Percentiles rank a stretch among this genome's conserved stretches.
Evolutionary conservation across 495 filamentous ascomycete species (phyloP).

Genomic region (Penicillium turbatum): DNA sequence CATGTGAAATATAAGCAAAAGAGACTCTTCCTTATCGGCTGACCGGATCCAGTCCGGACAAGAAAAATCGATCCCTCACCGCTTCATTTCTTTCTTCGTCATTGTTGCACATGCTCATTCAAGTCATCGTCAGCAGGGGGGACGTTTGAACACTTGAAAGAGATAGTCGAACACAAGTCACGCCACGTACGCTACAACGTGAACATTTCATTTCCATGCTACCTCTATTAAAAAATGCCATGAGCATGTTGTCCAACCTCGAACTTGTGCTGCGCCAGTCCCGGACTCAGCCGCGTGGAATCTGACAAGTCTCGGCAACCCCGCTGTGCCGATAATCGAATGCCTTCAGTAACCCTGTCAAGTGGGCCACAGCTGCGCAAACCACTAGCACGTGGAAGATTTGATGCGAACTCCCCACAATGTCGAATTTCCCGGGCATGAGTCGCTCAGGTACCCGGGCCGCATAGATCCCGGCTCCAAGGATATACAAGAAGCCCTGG

Average conservation of each 20-base stretch:
- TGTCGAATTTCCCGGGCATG: conserved; percentile 52
- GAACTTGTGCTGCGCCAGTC: conserved; percentile 6
- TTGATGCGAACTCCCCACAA: conserved; percentile 60
- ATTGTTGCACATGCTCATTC: conserved; percentile 27
- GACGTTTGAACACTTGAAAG: conserved; percentile 3
- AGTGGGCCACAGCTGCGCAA: conserved; percentile 54
- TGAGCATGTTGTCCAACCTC: conserved; percentile 29
- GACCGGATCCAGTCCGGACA: conserved; percentile 13
- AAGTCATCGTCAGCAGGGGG: conserved; percentile 25
- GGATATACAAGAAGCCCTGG: conserved; percentile 79
- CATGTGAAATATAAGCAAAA: conserved; percentile 22
- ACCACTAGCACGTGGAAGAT: conserved; percentile 63
- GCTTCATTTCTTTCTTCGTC: conserved; percentile 18
- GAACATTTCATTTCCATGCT: conserved; percentile 25
- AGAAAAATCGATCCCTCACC: conserved; percentile 8
- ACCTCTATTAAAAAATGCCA: conserved; percentile 18
- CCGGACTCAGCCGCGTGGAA: conserved; percentile 25
- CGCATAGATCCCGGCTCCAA: conserved; percentile 81
- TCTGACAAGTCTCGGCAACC: conserved; percentile 37
- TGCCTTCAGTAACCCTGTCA: conserved; percentile 53
- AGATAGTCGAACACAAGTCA: conserved; percentile 2
- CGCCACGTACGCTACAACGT: conserved; percentile 15
- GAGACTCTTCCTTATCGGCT: conserved; percentile 14
- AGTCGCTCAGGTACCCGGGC: conserved; percentile 51
- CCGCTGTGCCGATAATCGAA: conserved; percentile 54